Base-by-base conservation (phyloP, 2,329 filamentous ascomycete species). In the Pseudodiploospora longispora region DNA sequence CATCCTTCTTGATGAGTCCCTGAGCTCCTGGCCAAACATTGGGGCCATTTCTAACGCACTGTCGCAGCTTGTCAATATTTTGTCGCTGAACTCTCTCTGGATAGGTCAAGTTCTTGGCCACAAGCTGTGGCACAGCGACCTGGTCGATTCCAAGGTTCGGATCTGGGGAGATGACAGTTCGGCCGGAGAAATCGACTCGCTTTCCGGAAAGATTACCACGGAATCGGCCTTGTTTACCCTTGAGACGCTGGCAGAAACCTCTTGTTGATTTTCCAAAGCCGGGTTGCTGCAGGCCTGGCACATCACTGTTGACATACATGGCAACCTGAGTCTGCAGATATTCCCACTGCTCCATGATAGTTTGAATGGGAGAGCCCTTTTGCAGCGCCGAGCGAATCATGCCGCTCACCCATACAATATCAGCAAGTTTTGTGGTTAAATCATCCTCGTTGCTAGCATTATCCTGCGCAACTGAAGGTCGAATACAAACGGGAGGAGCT, bases 341-440 rank as follows among this genome's bases (percentile, higher is more conserved):
- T 59, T 98, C 93, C 93, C 93, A 98, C 56, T 95, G 89, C 61
- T 98, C 93, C 82, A 97, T 94, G 45, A 97, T 86, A 1, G 87
- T 94, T 52, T 85, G 80, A 2, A 98, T 76, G 0, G 88, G 82
- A 10, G 90, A 86, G 7, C 91, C 91, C 53, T 88, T 89, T 48
- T 84, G 76, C 10, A 97, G 65, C 0, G 88, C 87, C 27, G 87
- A 85, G 40, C 85, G 82, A 50, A 98, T 87, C 55, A 94, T 80
- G 43, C 85, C 85, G 59, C 90, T 95, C 51, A 94, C 87, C 56
- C 94, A 87, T 7, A 96, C 84, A 52, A 98, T 97, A 60, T 98
- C 91, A 30, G 89, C 86, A n/a, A 98, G 77, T 62, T 97, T 96
- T 42, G 91, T 90, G 0, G 93, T 98, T 49, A 98, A 78, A 57